Evolutionary conservation across 495 filamentous ascomycete genomes (phyloP), one percentile per base, ranked within the genome.

Genomic region (Letharia lupina): DNA sequence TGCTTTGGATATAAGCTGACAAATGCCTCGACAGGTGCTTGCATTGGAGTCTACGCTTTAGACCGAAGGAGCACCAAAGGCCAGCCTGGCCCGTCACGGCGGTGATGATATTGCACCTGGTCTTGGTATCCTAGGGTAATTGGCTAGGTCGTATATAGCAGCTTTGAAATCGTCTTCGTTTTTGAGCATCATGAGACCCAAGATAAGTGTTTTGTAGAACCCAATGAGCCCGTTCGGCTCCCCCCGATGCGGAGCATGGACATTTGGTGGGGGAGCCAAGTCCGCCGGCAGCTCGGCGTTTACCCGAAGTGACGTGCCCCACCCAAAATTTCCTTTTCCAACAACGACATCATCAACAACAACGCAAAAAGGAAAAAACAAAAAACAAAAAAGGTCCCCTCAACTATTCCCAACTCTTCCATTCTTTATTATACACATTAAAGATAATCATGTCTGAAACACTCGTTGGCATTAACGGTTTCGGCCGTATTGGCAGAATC

Each of bases 401-500:
- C 57, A 20, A 28, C 16, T 35, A 28, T 40, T 39, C 12, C 6
- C 54, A 39, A 18, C 31, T 58, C 33, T 39, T n/a, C 4, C 12
- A 15, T 16, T 45, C 6, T 37, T 40, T 44, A 10, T 13, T 16
- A 65, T 54, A 47, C n/a, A 18, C 28, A 23, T 2, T 6, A n/a
- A 18, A 20, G n/a, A 41, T 4, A 4, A 67, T 42, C 40, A 70
- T 70, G 68, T 67, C 68, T 61, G 64, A 67, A 40, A 70, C 68
- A 56, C 68, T 70, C 35, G 91, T 95, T 73, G 92, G 92, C 73
- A 96, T 96, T 86, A 98, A 97, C 87, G 94, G 94, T 78, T 98
- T 98, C 83, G 94, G 94, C 83, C 93, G 94, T 80, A 98, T 98
- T 79, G 94, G 94, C 70, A 89, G 94, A 78, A 96, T 98, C 78